Evolutionary conservation across 73 alveolate species (phyloP), one percentile per base, ranked within the genome.

Genomic region (Uronychia setigera): DNA sequence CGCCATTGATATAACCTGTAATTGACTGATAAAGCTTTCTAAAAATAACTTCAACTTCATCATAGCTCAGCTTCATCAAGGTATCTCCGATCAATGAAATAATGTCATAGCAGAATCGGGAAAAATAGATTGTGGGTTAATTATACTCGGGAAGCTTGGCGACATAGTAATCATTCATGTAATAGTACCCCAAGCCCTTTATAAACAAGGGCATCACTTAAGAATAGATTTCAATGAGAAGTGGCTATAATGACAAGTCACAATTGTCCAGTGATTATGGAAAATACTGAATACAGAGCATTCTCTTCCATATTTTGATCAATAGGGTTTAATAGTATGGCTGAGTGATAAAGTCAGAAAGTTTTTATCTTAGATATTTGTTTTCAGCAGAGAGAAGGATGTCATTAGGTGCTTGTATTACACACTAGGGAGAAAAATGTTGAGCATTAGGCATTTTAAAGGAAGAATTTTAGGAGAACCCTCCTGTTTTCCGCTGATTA

Each of bases 71-170:
- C 1, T 75, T 19, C 14, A 75, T n/a, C 32, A 83, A 35, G 35
- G 74, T 75, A 9, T 29, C 79, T 0, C 90, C 90, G 26, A 83
- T 9, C 32, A 83, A 35, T 11, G 90, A 83, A n/a, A 83, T 75
- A 26, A 83, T 26, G 33, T 83, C 90, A 76, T 31, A 83, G 79
- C 90, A 83, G 31, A 83, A 83, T 58, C 90, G 0, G 32, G 46
- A 79, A 79, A 83, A 83, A 28, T 31, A 77, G 29, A 83, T 85
- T 26, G 31, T 26, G 26, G 26, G 32, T 34, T 76, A 76, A 13
- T 30, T 58, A 35, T 75, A 83, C 26, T 75, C 83, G 5, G 90
- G 90, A 25, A 29, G 46, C 33, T 31, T 31, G 26, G 90, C 90
- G 14, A 58, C 26, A 75, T 83, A 83, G 58, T 83, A 83, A 35